Base-by-base conservation (phyloP, 768 basidiomycete species). In the Hygrocybe coccinea region DNA sequence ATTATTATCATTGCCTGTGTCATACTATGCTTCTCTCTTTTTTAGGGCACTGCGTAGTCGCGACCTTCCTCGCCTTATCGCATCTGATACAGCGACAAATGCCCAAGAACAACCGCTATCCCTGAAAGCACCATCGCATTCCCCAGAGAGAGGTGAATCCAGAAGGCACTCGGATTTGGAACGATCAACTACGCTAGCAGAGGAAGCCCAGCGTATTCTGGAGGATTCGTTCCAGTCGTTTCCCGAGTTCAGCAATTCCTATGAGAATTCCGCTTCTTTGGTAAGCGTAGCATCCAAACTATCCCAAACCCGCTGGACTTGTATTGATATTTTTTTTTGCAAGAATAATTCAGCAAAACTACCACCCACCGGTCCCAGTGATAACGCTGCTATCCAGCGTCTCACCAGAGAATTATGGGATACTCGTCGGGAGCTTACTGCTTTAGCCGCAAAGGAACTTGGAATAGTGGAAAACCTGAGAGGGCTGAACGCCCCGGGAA, bases 381-480 rank as follows among this genome's bases (percentile, higher is more conserved):
- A 55, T 25, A 8, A 19, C 17, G 17, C 34, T 19, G 29, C 35
- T 14, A 35, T 56, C 19, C 36, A 49, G 24, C 21, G 29, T 2
- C 63, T 74, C 8, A 65, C 62, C 4, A 53, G 57, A 15, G 68
- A 71, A 44, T 54, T 71, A 15, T 60, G 60, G 44, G 61, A 65
- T 22, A 58, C 72, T 15, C 68, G 69, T 24, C 57, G 65, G 15
- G 60, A 67, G 44, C 62, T 73, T 15, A 54, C 63, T 5, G 62
- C 64, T 2, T 52, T 46, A 1, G 52, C 69, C 11, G 64, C 59
- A 22, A 63, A 65, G 19, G 71, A 72, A 44, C 50, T 58, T 1
- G 55, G 55, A 1, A 64, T 74, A 25, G 19, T 70, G 7, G 57
- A 60, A 5, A 63, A 70, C 15, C 60, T 76, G 46, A 56, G 55